Percentiles rank a stretch among this genome's conserved stretches.
Conservation (phyloP, 495 filamentous ascomycete genomes). For the Penicillium manginii region DNA sequence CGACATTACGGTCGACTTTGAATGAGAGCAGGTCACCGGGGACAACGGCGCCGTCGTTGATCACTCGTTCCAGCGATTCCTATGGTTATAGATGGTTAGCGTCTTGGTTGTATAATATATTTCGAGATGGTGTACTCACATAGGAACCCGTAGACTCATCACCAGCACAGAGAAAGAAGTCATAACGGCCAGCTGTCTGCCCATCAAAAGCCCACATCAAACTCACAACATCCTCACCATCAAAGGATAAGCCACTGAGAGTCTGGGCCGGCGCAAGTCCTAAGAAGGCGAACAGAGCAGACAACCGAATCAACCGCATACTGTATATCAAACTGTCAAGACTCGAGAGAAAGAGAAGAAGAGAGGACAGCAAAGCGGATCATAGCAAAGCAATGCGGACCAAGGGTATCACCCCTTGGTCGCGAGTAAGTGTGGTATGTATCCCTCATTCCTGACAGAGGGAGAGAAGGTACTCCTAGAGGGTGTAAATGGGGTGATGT, state of each 20-base stretch:
- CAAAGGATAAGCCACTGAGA: constrained; percentile 52
- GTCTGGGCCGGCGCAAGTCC: constrained; percentile 58
- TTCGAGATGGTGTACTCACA: constrained; percentile 26
- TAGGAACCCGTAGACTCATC: constrained; percentile 55
- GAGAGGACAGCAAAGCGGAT: not conserved
- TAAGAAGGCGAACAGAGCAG: constrained; percentile 45
- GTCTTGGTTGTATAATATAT: not conserved
- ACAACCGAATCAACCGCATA: constrained; percentile 39
- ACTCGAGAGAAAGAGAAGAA: constrained; percentile 3
- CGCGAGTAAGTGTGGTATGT: constrained; percentile 18
- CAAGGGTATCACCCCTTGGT: constrained; percentile 7
- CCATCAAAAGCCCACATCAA: constrained; percentile 30
- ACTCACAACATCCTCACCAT: constrained; percentile 52
- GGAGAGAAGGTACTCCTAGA: too few species aligned
- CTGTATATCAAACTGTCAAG: constrained; percentile 13
- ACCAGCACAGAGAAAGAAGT: constrained; percentile 66
- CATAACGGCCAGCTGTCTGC: constrained; percentile 55
- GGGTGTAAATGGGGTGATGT: constrained; percentile 12
- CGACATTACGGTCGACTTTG: constrained; percentile 49
- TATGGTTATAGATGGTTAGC: constrained; percentile 16
- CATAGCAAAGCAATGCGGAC: not conserved
- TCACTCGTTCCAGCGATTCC: constrained; percentile 49
- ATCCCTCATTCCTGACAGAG: constrained; percentile 22
- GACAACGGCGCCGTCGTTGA: constrained; percentile 45
- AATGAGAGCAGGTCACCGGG: constrained; percentile 56